These are phyloP conservation scores for Tulasnella sp. DNA, from an alignment of 768 basidiomycete genomes.

Conservation along the genomic window DNA sequence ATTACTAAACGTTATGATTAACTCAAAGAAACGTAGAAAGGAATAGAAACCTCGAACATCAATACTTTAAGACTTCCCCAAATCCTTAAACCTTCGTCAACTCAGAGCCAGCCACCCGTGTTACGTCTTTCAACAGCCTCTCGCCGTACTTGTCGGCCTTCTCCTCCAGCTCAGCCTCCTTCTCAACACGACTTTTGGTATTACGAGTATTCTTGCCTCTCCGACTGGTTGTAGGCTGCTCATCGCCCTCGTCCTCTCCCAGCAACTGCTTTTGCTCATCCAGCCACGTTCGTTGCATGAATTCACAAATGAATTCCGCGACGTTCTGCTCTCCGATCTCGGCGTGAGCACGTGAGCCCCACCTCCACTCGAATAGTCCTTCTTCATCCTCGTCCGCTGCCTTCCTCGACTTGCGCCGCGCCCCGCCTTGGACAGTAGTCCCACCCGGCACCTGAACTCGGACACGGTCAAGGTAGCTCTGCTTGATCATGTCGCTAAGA, in stretches of 20 bases:
- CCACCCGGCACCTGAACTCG: constrained; percentile 31
- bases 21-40: neutral
- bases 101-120: neutral
- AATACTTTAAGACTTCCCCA: neutral
- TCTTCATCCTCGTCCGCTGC: constrained; percentile 30
- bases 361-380: constrained; percentile 61
- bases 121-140: constrained; percentile 1
- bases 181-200: neutral
- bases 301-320: constrained; percentile 65
- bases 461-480: constrained; percentile 65
- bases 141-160: constrained; percentile 2
- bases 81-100: neutral
- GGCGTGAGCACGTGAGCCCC: constrained; percentile 68
- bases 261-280: neutral
- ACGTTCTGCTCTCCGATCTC: constrained; percentile 75
- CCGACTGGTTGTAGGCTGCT: neutral
- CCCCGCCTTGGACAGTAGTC: constrained; percentile 30
- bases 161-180: neutral
- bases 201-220: neutral
- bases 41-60: neutral
- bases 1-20: neutral
- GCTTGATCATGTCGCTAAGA: constrained; percentile 50
- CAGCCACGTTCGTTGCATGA: constrained; percentile 41
- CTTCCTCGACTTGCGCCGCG: constrained; percentile 38
- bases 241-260: constrained; percentile 10